These are phyloP conservation scores for Lachancea cidri DNA, from an alignment of 805 yeast species.

Conservation along the genomic window DNA sequence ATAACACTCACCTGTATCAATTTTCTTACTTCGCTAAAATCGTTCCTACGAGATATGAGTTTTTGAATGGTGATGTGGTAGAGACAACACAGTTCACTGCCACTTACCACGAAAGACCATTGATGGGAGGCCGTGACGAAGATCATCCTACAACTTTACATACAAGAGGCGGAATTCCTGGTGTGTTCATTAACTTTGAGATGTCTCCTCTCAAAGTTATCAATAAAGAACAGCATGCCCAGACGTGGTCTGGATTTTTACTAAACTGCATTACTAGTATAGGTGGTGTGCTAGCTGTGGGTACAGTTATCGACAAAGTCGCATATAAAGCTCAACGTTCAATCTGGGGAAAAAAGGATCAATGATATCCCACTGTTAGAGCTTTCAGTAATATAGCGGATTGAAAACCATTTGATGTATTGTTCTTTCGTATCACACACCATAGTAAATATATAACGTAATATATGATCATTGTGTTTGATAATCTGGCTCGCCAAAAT, in stretches of 20 bases:
- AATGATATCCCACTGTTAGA: slow-evolving; percentile 6
- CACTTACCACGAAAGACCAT: slow-evolving; percentile 81
- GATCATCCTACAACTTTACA: slow-evolving; percentile 87
- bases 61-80: slow-evolving; percentile 41
- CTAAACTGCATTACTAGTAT: slow-evolving; percentile 81
- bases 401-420: neutral
- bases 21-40: slow-evolving; percentile 81
- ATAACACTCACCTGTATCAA: slow-evolving; percentile 52
- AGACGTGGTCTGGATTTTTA: slow-evolving; percentile 77
- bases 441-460: neutral
- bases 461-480: neutral
- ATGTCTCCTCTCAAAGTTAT: slow-evolving; percentile 90
- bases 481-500: neutral
- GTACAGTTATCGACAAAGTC: slow-evolving; percentile 80
- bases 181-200: slow-evolving; percentile 81
- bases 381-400: neutral
- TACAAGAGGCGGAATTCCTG: slow-evolving; percentile 85
- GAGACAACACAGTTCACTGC: slow-evolving; percentile 83
- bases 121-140: slow-evolving; percentile 80
- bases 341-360: slow-evolving; percentile 34
- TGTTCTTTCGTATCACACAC: neutral
- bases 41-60: slow-evolving; percentile 83
- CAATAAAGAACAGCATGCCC: slow-evolving; percentile 62
- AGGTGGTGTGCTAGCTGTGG: slow-evolving; percentile 92
- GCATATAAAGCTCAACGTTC: slow-evolving; percentile 86